phyloP scores from a whole-genome alignment of 176 grass and related monocot species.

The Oryza longistaminata region DNA sequence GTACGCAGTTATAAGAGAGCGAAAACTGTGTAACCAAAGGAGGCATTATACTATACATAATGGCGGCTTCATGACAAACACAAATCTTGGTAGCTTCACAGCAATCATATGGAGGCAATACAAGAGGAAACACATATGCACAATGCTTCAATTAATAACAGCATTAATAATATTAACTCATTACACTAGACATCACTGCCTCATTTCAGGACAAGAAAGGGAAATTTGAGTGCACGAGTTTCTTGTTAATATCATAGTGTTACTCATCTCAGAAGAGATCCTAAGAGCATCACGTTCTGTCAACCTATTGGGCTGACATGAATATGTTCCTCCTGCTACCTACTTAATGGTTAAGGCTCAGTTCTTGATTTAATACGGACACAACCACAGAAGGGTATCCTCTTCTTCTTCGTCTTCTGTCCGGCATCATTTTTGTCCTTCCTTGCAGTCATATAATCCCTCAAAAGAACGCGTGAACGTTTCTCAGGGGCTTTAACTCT shows the following conservation, averaged over 20 bases:
- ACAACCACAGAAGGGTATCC: slow-evolving; percentile 57
- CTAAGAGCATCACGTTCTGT: background rate
- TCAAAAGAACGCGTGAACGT: slow-evolving; percentile 52
- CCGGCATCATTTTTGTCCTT: slow-evolving; percentile 32
- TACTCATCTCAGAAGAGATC: slow-evolving; percentile 7
- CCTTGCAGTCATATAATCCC: slow-evolving; percentile 69
- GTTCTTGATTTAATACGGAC: slow-evolving; percentile 45
- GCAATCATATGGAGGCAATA: background rate
- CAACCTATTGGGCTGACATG: slow-evolving; percentile 12
- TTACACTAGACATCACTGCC: background rate
- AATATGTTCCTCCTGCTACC: slow-evolving; percentile 2
- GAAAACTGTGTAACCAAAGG: background rate
- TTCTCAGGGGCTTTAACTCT: slow-evolving; percentile 46
- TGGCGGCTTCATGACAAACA: background rate
- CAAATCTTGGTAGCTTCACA: background rate
- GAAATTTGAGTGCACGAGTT: slow-evolving; percentile 15
- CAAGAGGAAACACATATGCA: background rate
- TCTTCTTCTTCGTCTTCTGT: slow-evolving; percentile 46
- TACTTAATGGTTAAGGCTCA: slow-evolving; percentile 21
- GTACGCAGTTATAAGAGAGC: background rate
- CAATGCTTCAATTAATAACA: slow-evolving; percentile 2
- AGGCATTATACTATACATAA: background rate
- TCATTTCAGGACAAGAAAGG: slow-evolving; percentile 1
- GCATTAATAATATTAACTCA: slow-evolving; percentile 23
- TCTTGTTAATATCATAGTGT: slow-evolving; percentile 24